Conservation (phyloP, 306 rosid genomes). For the Cajanus cajan region DNA sequence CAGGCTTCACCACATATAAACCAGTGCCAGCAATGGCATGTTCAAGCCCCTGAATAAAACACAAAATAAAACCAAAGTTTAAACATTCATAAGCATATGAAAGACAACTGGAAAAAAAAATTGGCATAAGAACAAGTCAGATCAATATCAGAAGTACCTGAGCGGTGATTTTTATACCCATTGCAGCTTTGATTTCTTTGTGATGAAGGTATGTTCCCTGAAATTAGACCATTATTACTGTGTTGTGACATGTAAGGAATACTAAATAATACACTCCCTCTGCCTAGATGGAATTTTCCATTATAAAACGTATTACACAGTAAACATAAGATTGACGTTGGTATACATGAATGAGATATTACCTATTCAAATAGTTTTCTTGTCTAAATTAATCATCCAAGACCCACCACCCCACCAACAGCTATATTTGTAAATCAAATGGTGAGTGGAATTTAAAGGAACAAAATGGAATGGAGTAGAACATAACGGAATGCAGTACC, state of each 20-base stretch:
- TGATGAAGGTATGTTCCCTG: constrained; percentile 94
- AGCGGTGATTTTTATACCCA: constrained; percentile 93
- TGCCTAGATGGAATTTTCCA: background rate
- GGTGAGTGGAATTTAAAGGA: background rate
- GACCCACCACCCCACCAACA: background rate
- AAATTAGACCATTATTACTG: constrained; percentile 36
- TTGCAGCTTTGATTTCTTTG: constrained; percentile 96
- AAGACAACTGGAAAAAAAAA: constrained; percentile 7
- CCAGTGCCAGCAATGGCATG: constrained; percentile 95
- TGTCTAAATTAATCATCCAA: background rate
- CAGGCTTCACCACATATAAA: constrained; percentile 81
- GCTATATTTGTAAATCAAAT: background rate
- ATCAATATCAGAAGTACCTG: constrained; percentile 59
- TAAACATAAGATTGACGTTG: background rate
- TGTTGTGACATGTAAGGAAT: background rate
- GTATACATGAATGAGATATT: background rate
- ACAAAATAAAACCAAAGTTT: constrained; percentile 15
- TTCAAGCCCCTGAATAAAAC: constrained; percentile 79
- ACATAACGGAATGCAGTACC: background rate
- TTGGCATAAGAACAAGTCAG: constrained; percentile 13
- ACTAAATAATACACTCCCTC: background rate
- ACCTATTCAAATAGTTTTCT: background rate
- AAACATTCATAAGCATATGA: background rate
- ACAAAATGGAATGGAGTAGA: background rate
- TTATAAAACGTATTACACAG: background rate